Percentiles rank a stretch among this genome's conserved stretches.
phyloP scores from a whole-genome alignment of 2,329 filamentous ascomycete species.

The Amphichorda felina region DNA sequence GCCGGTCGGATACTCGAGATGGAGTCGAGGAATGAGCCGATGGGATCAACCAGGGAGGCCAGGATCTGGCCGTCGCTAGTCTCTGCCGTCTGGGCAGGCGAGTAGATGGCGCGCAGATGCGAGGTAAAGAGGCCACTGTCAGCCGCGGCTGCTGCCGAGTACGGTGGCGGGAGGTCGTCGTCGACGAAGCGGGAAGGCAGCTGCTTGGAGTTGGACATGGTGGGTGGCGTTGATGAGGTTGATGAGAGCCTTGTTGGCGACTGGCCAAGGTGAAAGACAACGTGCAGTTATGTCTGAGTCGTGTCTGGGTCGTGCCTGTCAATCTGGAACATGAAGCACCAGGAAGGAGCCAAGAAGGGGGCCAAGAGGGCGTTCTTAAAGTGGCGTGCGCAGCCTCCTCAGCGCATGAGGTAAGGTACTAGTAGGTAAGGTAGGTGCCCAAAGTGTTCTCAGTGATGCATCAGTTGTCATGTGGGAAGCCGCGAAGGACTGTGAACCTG shows the following conservation, averaged over 20 bases:
- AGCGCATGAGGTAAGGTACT: no score
- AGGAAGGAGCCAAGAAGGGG: no score
- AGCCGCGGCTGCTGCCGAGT: background rate
- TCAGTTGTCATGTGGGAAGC: no score
- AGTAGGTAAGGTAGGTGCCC: no score
- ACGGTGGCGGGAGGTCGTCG: conserved; percentile 2
- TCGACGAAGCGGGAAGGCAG: background rate
- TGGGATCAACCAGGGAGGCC: conserved; percentile 20
- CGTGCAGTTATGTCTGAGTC: no score
- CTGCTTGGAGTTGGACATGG: background rate
- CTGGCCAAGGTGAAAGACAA: background rate
- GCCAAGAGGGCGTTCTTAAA: no score
- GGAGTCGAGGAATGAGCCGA: conserved; percentile 24
- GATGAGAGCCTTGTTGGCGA: background rate
- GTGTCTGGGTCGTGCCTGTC: no score
- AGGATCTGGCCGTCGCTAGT: conserved; percentile 3
- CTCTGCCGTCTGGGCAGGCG: background rate
- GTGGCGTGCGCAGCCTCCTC: no score
- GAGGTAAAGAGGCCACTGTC: background rate
- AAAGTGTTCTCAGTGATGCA: no score
- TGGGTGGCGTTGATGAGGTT: background rate
- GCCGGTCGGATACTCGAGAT: conserved; percentile 19
- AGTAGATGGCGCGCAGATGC: background rate
- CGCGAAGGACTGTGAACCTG: no score
- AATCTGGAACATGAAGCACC: no score